These are phyloP conservation scores for Lecanicillium sp. DNA, from an alignment of 2,329 filamentous ascomycete genomes.

Conservation along the genomic window DNA sequence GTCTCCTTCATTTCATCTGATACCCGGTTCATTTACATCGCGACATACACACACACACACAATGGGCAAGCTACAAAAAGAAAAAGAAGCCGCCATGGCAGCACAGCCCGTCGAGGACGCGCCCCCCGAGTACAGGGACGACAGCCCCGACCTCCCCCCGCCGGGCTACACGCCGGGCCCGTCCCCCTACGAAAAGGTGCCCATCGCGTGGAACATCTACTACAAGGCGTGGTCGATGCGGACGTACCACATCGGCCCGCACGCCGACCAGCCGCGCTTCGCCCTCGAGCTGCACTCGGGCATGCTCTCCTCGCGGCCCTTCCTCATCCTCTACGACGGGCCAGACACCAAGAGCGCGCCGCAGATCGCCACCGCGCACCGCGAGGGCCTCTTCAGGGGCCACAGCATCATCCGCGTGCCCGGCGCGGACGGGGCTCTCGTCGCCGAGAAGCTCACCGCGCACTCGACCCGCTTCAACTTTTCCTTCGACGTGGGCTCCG, in stretches of 20 bases:
- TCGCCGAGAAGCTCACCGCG: slow-evolving; percentile 4
- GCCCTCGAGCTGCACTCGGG: slow-evolving; percentile 4
- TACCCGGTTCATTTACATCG: not conserved
- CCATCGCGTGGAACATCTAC: slow-evolving; percentile 11
- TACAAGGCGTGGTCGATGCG: slow-evolving; percentile 4
- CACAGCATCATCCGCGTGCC: slow-evolving; percentile 12
- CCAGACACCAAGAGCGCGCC: not conserved
- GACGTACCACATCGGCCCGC: slow-evolving; percentile 1
- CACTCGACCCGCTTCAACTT: slow-evolving; percentile 2
- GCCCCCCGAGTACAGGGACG: not conserved
- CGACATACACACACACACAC: not conserved
- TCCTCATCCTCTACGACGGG: slow-evolving; percentile 12
- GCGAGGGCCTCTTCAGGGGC: slow-evolving; percentile 8
- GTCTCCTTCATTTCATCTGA: too few relatives aligned
- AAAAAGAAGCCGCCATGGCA: not conserved
- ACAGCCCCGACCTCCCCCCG: not conserved
- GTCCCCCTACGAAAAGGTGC: slow-evolving; percentile 4
- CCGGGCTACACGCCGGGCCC: slow-evolving; percentile 7
- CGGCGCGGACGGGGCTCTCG: not conserved
- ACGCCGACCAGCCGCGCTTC: slow-evolving; percentile 8
- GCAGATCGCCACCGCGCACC: slow-evolving; percentile 7
- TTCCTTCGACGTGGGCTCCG: slow-evolving; percentile 8
- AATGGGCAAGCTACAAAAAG: slow-evolving; percentile 9
- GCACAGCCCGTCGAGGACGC: not conserved
- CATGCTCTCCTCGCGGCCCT: slow-evolving; percentile 8